Percentiles rank a stretch among this genome's conserved stretches.
These are phyloP conservation scores for Micractinium sp. DNA, from an alignment of 139 green algal species.

Conservation along the genomic window DNA sequence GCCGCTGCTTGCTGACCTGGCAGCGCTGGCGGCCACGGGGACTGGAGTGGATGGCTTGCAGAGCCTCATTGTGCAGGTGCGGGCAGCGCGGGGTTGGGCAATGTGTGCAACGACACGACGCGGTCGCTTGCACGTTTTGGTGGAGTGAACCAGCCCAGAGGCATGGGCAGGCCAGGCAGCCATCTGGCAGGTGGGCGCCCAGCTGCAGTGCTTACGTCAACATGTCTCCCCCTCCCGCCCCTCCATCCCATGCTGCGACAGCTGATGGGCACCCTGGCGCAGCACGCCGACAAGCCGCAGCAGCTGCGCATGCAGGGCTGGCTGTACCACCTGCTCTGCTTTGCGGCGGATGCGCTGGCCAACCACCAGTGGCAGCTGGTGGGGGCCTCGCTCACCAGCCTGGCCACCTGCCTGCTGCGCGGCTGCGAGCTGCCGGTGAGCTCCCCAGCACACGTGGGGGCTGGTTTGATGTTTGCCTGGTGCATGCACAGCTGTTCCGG, in stretches of 20 bases:
- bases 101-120: background rate
- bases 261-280: conserved; percentile 35
- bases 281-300: conserved; percentile 19
- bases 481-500: background rate
- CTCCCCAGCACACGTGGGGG: background rate
- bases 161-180: background rate
- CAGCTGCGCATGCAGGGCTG: conserved; percentile 55
- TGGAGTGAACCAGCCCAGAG: background rate
- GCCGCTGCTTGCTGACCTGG: conserved; percentile 35
- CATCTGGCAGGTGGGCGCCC: background rate
- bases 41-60: conserved; percentile 9
- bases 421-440: conserved; percentile 37
- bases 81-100: background rate
- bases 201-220: background rate
- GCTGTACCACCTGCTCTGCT: conserved; percentile 73
- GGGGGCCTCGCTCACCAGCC: conserved; percentile 40
- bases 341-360: conserved; percentile 71
- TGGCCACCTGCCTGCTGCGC: conserved; percentile 49
- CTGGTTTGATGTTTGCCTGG: background rate
- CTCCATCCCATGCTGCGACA: background rate
- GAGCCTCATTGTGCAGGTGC: conserved; percentile 1
- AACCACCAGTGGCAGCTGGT: conserved; percentile 40
- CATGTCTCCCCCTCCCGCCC: background rate
- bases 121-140: background rate
- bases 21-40: background rate